Percentiles rank a stretch among this genome's conserved stretches.
Evolutionary conservation across 1,284 basidiomycete species (phyloP).

Genomic region (Anthracocystis walkeri): DNA sequence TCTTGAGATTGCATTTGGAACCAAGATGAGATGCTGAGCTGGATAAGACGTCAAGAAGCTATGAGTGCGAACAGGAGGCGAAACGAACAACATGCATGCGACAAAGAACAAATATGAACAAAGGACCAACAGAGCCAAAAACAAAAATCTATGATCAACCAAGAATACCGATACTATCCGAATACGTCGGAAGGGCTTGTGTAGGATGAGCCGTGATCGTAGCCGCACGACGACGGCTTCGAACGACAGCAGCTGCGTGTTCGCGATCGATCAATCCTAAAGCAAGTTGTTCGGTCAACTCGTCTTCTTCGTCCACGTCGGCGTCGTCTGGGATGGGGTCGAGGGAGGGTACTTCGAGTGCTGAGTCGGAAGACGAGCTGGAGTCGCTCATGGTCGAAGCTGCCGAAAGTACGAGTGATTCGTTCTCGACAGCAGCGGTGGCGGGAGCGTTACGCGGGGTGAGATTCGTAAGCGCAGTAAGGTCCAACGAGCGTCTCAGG

Average conservation of each 20-base stretch:
- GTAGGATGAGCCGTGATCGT: conserved; percentile 18
- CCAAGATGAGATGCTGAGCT: not conserved
- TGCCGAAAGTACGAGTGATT: conserved; percentile 20
- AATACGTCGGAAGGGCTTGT: conserved; percentile 39
- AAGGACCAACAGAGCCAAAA: not conserved
- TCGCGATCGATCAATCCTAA: conserved; percentile 47
- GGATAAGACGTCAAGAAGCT: not conserved
- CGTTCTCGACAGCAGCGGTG: not conserved
- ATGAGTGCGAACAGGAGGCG: not conserved
- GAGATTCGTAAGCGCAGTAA: conserved; percentile 19
- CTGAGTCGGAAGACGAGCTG: conserved; percentile 12
- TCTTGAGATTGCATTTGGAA: conserved; percentile 3
- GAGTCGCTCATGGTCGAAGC: conserved; percentile 26
- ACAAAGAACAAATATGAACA: not conserved
- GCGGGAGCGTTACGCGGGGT: not conserved
- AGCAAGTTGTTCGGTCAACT: conserved; percentile 48
- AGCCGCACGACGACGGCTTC: conserved; percentile 21
- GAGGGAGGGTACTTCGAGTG: conserved; percentile 43
- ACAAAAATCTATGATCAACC: conserved; percentile 17
- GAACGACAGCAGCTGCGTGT: conserved; percentile 29
- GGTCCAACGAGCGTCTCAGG: conserved; percentile 39
- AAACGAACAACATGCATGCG: not conserved
- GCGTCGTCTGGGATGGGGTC: conserved; percentile 49
- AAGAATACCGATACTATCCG: conserved; percentile 48
- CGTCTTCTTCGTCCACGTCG: conserved; percentile 42